Base-by-base conservation (phyloP, 495 filamentous ascomycete species). In the Penicillium fimorum region DNA sequence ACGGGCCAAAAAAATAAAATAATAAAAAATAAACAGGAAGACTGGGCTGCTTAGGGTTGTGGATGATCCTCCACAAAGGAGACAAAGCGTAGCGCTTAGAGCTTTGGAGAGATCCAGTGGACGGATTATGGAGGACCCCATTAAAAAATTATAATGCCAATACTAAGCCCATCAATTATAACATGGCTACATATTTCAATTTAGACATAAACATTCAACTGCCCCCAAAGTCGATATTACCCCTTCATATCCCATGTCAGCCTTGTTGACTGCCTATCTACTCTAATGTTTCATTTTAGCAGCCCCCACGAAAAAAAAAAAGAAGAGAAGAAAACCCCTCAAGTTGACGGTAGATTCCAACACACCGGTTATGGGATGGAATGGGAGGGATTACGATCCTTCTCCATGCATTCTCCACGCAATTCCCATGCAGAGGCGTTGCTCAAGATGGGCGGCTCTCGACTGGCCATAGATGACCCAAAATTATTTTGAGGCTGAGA, bases 401-500 rank as follows among this genome's bases (percentile, higher is more conserved):
- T 29, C n/a, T 42, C 24, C 37, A 42, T 18, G 27, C 24, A 17
- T 38, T 38, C 35, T 33, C 13, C 6, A 29, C 17, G 43, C 22
- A 46, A 9, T 40, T 8, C 11, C 18, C 42, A 12, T 37, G 27
- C 48, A 43, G 50, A 29, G 53, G 44, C 27, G 15, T 47, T 45
- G 22, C 33, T 51, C 38, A n/a, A 17, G 24, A n/a, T 13, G 40
- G 58, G 66, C 63, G 63, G 60, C 54, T 66, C 60, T 62, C 47
- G 58, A 68, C 63, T 68, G 66, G 66, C 52, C 30, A 41, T 18
- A 42, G 56, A 12, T 37, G 30, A 50, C 30, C 56, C 29, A 43
- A 37, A 33, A 47, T 33, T 42, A 12, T 38, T 27, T 47, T 65
- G 66, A 68, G 66, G 66, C 66, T 68, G 66, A 66, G 25, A 64